Evolutionary conservation across 495 filamentous ascomycete genomes (phyloP).

Genomic region (Parachaetomium inaequale): DNA sequence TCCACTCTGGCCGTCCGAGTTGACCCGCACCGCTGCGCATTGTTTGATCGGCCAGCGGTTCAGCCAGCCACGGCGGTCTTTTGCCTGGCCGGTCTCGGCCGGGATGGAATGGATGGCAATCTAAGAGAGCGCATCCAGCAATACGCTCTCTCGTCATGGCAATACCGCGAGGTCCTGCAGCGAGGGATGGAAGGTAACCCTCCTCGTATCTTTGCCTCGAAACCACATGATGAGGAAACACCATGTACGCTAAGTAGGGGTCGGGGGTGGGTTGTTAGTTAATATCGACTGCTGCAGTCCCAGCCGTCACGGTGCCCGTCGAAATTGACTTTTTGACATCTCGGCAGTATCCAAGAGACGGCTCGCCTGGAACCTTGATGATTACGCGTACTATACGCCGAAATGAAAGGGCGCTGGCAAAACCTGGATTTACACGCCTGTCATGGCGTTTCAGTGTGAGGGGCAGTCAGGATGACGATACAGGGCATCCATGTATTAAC

Average conservation of each 20-base stretch:
- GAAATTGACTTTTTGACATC: not conserved
- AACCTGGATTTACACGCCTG: constrained; percentile 4
- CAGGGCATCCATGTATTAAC: not conserved
- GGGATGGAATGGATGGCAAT: not conserved
- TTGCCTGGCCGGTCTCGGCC: not conserved
- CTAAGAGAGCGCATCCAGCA: not conserved
- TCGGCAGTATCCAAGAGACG: constrained; percentile 1
- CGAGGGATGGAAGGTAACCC: not conserved
- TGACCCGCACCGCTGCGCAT: constrained; percentile 6
- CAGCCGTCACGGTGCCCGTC: not conserved
- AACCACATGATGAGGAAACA: not conserved
- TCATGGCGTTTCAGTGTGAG: not conserved
- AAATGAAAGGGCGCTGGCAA: constrained; percentile 6
- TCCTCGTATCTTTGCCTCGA: not conserved
- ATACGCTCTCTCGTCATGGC: not conserved
- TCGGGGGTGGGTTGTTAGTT: not conserved
- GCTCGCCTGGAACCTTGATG: not conserved
- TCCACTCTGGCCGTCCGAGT: not conserved
- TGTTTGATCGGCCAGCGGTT: constrained; percentile 2
- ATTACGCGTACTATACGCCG: not conserved
- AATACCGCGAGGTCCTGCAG: not conserved
- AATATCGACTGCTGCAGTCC: not conserved
- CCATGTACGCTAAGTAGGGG: not conserved
- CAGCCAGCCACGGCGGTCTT: not conserved
- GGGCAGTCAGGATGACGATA: not conserved